Evolutionary conservation across 1,139 yeast genomes (phyloP).

Genomic region (Nakaseomyces nivariensis): DNA sequence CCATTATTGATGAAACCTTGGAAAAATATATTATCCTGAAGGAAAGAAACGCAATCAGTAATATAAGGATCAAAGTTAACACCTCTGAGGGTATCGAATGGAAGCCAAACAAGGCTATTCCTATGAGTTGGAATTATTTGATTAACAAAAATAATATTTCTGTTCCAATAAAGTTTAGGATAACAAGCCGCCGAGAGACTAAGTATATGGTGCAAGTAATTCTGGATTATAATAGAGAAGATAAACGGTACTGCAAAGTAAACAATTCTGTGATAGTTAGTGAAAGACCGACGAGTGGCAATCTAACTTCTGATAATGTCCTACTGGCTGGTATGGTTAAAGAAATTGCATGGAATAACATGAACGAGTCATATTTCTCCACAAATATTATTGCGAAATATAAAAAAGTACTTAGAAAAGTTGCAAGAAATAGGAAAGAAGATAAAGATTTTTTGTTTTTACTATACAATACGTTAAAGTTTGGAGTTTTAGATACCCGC

Average conservation of each 20-base stretch:
- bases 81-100: slow-evolving; percentile 2
- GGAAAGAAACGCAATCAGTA: slow-evolving; percentile 4
- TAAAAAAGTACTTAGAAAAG: background rate
- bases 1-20: slow-evolving; percentile 2
- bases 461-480: background rate
- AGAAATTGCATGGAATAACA: background rate
- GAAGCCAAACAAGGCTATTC: background rate
- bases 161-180: background rate
- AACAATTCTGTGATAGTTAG: background rate
- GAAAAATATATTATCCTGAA: background rate
- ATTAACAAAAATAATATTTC: background rate
- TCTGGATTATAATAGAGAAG: background rate
- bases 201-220: background rate
- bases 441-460: background rate
- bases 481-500: slow-evolving; percentile 2
- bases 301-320: background rate
- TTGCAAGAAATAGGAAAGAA: background rate
- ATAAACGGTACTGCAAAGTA: background rate
- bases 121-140: background rate
- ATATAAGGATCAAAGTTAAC: slow-evolving; percentile 2
- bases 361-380: background rate
- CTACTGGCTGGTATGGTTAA: background rate
- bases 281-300: background rate
- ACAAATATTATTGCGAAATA: background rate
- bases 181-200: background rate